Conservation (phyloP, 371 early-diverging fungal species). For the Zopfochytrium polystomum region DNA sequence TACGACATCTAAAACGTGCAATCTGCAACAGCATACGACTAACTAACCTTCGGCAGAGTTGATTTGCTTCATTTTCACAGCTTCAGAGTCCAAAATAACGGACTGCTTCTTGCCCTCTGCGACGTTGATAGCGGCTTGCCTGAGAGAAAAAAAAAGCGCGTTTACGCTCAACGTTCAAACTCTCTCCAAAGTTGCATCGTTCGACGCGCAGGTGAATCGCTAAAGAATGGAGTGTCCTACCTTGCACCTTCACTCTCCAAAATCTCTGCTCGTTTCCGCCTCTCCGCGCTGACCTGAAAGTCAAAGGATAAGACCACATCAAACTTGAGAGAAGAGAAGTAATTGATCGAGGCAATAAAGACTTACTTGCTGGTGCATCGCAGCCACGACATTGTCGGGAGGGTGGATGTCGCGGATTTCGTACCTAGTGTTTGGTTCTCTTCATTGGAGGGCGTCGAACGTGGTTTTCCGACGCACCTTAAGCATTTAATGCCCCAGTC, state of each 20-base stretch:
- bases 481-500: slow-evolving; percentile 96
- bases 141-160: slow-evolving; percentile 21
- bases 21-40: background rate
- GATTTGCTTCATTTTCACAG: slow-evolving; percentile 81
- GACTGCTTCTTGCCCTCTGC: slow-evolving; percentile 95
- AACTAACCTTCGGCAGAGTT: slow-evolving; percentile 66
- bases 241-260: slow-evolving; percentile 85
- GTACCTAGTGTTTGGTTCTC: slow-evolving; percentile 13
- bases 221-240: slow-evolving; percentile 2
- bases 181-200: too few species aligned
- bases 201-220: slow-evolving; percentile 1
- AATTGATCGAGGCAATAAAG: background rate
- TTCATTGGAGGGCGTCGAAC: background rate
- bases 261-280: slow-evolving; percentile 94
- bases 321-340: background rate
- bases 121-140: slow-evolving; percentile 95
- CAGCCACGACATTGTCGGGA: slow-evolving; percentile 89
- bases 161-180: background rate
- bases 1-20: too few species aligned
- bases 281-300: slow-evolving; percentile 95
- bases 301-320: too few species aligned
- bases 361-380: slow-evolving; percentile 80
- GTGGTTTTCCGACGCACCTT: slow-evolving; percentile 37
- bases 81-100: slow-evolving; percentile 91
- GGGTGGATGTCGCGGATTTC: slow-evolving; percentile 87